Evolutionary conservation across 2,329 filamentous ascomycete species (phyloP).

Genomic region (Fusarium sp.): DNA sequence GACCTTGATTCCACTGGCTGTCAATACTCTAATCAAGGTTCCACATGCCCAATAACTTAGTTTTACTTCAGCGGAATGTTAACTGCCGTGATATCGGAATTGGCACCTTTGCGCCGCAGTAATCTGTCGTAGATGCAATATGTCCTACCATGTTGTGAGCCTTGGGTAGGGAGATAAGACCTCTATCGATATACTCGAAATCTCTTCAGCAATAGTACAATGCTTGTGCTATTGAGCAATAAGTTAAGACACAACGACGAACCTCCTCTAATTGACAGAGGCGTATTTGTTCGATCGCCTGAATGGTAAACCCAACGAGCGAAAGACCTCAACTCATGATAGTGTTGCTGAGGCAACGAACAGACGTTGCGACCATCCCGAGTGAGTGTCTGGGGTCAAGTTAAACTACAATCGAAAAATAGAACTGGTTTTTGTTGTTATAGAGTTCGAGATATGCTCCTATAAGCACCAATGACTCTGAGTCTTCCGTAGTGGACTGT

Average conservation of each 20-base stretch:
- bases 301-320: neutral
- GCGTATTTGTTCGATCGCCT: neutral
- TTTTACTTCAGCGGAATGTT: no score
- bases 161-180: neutral
- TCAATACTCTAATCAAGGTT: neutral
- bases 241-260: no score
- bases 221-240: no score
- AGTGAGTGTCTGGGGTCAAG: neutral
- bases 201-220: no score
- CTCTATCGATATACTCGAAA: neutral
- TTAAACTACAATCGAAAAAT: neutral
- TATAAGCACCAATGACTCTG: neutral
- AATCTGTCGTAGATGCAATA: slow-evolving; percentile 4
- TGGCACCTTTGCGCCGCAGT: no score
- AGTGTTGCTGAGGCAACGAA: neutral
- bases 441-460: neutral
- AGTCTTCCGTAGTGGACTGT: neutral
- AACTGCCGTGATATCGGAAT: no score
- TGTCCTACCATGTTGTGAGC: neutral
- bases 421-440: neutral
- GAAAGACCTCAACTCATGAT: neutral
- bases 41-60: neutral
- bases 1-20: neutral
- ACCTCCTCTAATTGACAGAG: no score
- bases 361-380: neutral